Percentiles rank a stretch among this genome's conserved stretches.
Evolutionary conservation across 805 yeast genomes (phyloP).

Genomic region (Saccharomycopsis fermentans): DNA sequence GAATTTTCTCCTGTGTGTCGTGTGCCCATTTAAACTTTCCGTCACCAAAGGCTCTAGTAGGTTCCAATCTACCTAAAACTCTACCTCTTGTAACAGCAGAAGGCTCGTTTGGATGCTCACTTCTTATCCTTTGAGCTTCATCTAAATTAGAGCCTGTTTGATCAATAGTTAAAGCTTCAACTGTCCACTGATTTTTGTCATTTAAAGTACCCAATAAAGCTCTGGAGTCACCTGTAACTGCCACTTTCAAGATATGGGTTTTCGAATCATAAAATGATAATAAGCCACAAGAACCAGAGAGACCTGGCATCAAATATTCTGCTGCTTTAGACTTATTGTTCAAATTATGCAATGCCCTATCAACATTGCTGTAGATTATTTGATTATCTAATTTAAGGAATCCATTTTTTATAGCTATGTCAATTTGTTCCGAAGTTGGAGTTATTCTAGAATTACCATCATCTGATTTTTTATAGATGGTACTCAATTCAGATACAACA

Average conservation of each 20-base stretch:
- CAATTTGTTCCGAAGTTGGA: conserved; percentile 62
- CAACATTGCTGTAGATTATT: conserved; percentile 67
- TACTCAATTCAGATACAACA: conserved; percentile 69
- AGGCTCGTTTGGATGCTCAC: conserved; percentile 89
- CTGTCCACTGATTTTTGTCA: conserved; percentile 70
- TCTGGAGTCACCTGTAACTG: conserved; percentile 94
- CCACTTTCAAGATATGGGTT: conserved; percentile 65
- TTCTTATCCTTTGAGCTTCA: conserved; percentile 72
- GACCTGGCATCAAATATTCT: conserved; percentile 77
- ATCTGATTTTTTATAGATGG: conserved; percentile 32
- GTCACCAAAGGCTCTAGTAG: conserved; percentile 95
- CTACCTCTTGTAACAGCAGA: conserved; percentile 79
- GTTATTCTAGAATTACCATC: conserved; percentile 30
- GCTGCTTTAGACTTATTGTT: conserved; percentile 54
- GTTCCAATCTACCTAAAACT: conserved; percentile 86
- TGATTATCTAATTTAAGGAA: conserved; percentile 79
- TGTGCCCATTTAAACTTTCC: conserved; percentile 82
- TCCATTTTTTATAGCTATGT: conserved; percentile 71
- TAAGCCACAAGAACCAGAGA: conserved; percentile 91
- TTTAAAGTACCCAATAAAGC: conserved; percentile 73
- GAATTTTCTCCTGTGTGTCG: conserved; percentile 62
- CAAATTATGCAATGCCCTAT: conserved; percentile 57
- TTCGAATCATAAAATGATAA: conserved; percentile 78
- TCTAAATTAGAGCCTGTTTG: conserved; percentile 89
- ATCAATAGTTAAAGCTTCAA: conserved; percentile 74